phyloP scores from a whole-genome alignment of 2,329 filamentous ascomycete species.

The Nigrospora sphaerica region DNA sequence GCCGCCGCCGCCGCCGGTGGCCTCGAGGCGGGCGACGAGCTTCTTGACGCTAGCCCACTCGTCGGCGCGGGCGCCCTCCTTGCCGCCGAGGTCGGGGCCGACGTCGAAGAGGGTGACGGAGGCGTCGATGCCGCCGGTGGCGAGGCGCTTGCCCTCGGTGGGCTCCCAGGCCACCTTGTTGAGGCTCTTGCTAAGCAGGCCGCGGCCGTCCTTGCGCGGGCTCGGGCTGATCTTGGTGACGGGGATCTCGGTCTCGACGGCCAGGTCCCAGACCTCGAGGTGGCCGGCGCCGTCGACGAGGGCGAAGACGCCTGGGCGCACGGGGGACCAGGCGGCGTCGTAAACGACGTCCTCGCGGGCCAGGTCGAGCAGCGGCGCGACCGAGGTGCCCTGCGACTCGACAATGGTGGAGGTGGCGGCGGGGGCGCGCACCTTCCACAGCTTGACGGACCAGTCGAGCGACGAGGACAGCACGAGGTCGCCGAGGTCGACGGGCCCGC shows the following conservation, averaged over 20 bases:
- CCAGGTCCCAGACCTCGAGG: slow-evolving; percentile 93
- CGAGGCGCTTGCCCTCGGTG: slow-evolving; percentile 77
- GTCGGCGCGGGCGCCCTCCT: slow-evolving; percentile 74
- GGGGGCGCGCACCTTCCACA: slow-evolving; percentile 88
- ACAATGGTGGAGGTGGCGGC: slow-evolving; percentile 61
- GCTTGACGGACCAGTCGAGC: slow-evolving; percentile 93
- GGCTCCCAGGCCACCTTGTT: slow-evolving; percentile 95
- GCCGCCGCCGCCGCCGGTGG: slow-evolving; percentile 31
- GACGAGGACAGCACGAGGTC: slow-evolving; percentile 89
- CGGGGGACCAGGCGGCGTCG: slow-evolving; percentile 89
- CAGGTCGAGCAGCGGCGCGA: slow-evolving; percentile 79
- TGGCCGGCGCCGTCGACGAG: slow-evolving; percentile 89
- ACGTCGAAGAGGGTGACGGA: slow-evolving; percentile 92
- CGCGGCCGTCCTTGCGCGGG: slow-evolving; percentile 52
- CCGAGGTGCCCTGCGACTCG: slow-evolving; percentile 37
- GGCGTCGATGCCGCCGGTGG: slow-evolving; percentile 87
- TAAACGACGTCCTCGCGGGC: slow-evolving; percentile 95
- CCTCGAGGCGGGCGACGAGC: slow-evolving; percentile 70
- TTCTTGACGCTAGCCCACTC: slow-evolving; percentile 95
- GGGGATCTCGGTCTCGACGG: slow-evolving; percentile 85
- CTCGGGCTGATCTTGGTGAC: slow-evolving; percentile 73
- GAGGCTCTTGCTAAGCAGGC: slow-evolving; percentile 74
- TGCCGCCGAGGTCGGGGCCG: slow-evolving; percentile 71
- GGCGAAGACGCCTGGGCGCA: slow-evolving; percentile 90
- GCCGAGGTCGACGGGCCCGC: slow-evolving; percentile 87